phyloP scores from a whole-genome alignment of 2,329 filamentous ascomycete species.

The Diplodia corticola region DNA sequence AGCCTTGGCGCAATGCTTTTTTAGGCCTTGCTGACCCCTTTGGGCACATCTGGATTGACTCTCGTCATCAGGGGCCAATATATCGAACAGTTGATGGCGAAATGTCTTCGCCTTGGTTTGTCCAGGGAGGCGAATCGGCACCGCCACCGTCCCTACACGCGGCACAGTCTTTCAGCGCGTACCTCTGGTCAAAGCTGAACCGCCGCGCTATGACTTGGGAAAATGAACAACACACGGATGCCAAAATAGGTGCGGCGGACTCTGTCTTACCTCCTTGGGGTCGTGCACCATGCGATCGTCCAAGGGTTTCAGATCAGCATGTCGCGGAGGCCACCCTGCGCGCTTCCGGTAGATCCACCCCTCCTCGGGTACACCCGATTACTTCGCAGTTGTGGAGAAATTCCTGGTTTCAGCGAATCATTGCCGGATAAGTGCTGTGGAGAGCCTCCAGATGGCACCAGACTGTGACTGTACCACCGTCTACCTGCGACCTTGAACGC shows the following conservation, averaged over 20 bases:
- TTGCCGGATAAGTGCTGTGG: conserved; percentile 3
- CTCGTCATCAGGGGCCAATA: neutral
- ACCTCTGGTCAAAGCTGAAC: neutral
- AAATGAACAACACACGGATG: neutral
- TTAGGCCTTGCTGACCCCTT: neutral
- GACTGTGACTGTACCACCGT: neutral
- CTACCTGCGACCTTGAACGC: neutral
- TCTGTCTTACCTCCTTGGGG: neutral
- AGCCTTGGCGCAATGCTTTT: conserved; percentile 7
- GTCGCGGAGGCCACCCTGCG: conserved; percentile 1
- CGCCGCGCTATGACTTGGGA: neutral
- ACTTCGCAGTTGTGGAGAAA: neutral
- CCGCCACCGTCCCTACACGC: neutral
- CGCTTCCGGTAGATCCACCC: neutral
- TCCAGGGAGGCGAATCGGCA: neutral
- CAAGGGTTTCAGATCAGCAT: neutral
- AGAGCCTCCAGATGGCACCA: neutral
- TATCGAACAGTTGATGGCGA: neutral
- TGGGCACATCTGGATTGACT: neutral
- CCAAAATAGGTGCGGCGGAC: neutral
- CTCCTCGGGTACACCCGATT: conserved; percentile 1
- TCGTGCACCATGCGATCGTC: neutral
- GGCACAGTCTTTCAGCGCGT: neutral
- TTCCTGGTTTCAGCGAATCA: neutral
- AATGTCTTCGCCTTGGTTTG: neutral